Conservation (phyloP, 2,329 filamentous ascomycete genomes). For the Colletotrichum cordylinicola region DNA sequence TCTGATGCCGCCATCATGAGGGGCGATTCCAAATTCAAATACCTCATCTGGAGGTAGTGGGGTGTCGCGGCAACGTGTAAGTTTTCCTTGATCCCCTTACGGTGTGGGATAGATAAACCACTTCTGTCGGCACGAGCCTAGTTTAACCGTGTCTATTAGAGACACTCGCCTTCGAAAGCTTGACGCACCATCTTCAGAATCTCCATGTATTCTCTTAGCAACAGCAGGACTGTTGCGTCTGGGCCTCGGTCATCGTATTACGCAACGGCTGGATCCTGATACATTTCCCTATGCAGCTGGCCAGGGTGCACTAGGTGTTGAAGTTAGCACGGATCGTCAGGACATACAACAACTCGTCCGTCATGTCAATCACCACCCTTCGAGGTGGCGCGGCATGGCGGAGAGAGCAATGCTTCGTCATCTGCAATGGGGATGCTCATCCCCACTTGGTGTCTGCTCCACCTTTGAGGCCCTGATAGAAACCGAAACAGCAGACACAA, state of each 20-base stretch:
- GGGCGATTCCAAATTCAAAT: neutral
- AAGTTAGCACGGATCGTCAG: neutral
- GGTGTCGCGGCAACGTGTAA: conserved; percentile 23
- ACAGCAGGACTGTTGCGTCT: conserved; percentile 18
- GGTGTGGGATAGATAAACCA: no score
- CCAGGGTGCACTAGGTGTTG: conserved; percentile 21
- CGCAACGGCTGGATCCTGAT: conserved; percentile 4
- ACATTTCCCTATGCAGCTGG: conserved; percentile 20
- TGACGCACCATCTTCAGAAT: conserved; percentile 11
- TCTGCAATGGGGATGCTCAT: conserved; percentile 23
- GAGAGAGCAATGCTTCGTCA: conserved; percentile 21
- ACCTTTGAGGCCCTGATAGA: neutral
- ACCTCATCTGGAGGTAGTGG: conserved; percentile 16
- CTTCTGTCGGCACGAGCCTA: no score
- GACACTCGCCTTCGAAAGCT: conserved; percentile 22
- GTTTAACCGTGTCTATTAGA: neutral
- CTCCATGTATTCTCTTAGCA: conserved; percentile 19
- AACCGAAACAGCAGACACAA: neutral
- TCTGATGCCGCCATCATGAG: conserved; percentile 22
- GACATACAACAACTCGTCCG: conserved; percentile 10
- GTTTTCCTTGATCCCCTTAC: neutral
- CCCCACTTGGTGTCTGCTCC: conserved; percentile 10
- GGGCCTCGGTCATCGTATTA: conserved; percentile 15
- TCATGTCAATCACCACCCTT: conserved; percentile 10
- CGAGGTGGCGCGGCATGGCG: conserved; percentile 16